Conservation (phyloP, 2,329 filamentous ascomycete species). For the Hymenotorrendiella dingleyae region DNA sequence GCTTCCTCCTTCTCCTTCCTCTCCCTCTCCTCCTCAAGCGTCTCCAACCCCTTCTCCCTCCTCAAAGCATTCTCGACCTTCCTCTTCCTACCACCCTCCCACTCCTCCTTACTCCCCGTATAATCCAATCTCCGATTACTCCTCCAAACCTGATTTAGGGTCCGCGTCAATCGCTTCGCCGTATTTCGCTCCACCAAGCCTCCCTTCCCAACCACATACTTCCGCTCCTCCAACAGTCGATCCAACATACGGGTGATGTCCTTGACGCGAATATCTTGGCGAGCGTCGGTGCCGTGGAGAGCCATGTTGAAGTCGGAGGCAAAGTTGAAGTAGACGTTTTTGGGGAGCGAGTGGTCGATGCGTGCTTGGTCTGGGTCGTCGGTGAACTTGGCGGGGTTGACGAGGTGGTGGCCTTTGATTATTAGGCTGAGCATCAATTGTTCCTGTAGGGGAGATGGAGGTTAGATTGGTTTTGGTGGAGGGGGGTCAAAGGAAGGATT, state of each 20-base stretch:
- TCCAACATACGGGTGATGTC: slow-evolving; percentile 28
- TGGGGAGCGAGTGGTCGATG: slow-evolving; percentile 20
- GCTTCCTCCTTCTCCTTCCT: neutral
- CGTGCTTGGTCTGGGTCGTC: slow-evolving; percentile 24
- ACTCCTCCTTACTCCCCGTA: slow-evolving; percentile 22
- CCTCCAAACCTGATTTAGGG: slow-evolving; percentile 24
- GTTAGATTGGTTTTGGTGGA: no score
- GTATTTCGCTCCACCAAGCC: slow-evolving; percentile 24
- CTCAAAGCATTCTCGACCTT: slow-evolving; percentile 6
- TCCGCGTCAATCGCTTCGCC: slow-evolving; percentile 23
- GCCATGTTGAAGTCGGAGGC: slow-evolving; percentile 28
- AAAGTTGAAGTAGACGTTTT: slow-evolving; percentile 16
- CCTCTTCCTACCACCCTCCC: slow-evolving; percentile 16
- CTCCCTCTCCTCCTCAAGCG: neutral
- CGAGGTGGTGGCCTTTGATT: neutral
- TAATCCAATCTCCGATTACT: slow-evolving; percentile 18
- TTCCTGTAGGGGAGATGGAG: no score
- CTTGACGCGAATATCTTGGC: slow-evolving; percentile 18
- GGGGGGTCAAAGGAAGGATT: no score
- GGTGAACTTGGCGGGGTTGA: slow-evolving; percentile 12
- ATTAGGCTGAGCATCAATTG: no score
- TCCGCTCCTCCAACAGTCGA: slow-evolving; percentile 18
- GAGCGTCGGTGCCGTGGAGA: slow-evolving; percentile 20
- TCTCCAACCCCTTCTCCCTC: neutral
- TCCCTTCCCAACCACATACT: slow-evolving; percentile 19